Conservation (phyloP, 1,139 yeast genomes). For the Meyerozyma athensensis region DNA sequence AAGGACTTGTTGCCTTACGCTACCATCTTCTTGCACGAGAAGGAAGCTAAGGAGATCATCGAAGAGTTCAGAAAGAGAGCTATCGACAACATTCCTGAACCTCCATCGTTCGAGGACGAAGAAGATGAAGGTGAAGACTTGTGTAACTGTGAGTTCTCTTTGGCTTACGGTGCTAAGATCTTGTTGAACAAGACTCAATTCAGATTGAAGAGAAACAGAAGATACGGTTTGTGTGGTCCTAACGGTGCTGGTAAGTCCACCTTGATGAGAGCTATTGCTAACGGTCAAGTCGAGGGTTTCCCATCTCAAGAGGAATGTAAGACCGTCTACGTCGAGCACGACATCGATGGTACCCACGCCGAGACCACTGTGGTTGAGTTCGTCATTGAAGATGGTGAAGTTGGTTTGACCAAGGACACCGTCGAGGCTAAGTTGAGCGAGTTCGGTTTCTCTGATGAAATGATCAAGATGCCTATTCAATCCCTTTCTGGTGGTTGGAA, state of each 20-base stretch:
- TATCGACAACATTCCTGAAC: slow-evolving; percentile 95
- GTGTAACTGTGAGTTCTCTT: slow-evolving; percentile 99
- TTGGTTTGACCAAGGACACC: slow-evolving; percentile 65
- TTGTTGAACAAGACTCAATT: slow-evolving; percentile 98
- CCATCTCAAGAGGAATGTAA: slow-evolving; percentile 98
- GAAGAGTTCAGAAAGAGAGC: slow-evolving; percentile 96
- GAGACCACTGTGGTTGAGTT: slow-evolving; percentile 90
- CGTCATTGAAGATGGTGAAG: slow-evolving; percentile 79
- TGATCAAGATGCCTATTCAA: slow-evolving; percentile 89
- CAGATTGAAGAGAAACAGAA: slow-evolving; percentile 98
- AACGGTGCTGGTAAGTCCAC: slow-evolving; percentile 99
- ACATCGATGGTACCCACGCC: slow-evolving; percentile 96
- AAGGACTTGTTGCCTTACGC: slow-evolving; percentile 87
- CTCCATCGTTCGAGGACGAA: slow-evolving; percentile 95
- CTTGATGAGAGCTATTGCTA: slow-evolving; percentile 98
- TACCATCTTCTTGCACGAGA: slow-evolving; percentile 92
- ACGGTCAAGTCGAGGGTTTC: slow-evolving; percentile 99
- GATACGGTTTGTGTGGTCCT: slow-evolving; percentile 99
- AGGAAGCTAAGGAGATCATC: slow-evolving; percentile 83
- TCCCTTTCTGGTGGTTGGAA: slow-evolving; percentile 99
- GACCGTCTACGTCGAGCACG: slow-evolving; percentile 99
- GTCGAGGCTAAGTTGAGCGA: slow-evolving; percentile 74
- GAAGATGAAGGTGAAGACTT: slow-evolving; percentile 99
- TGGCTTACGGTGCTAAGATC: slow-evolving; percentile 99
- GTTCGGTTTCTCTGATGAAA: slow-evolving; percentile 88